Evolutionary conservation across 768 basidiomycete genomes (phyloP), one percentile per base, ranked within the genome.

Genomic region (Boletus tomentosulus): DNA sequence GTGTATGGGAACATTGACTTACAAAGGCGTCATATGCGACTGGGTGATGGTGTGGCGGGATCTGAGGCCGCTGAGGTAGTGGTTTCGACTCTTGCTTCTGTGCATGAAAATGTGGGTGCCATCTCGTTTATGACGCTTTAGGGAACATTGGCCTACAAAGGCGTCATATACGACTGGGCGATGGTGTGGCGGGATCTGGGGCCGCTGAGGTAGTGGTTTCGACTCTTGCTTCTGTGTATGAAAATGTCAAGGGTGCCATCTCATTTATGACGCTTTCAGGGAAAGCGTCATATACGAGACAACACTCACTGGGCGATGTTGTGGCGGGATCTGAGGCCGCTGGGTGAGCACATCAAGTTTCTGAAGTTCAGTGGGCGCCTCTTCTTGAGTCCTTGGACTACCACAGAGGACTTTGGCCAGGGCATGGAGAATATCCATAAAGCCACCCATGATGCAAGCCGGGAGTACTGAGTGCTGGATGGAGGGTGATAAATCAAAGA

Each of bases 391-490:
- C 16, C 54, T 46, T 13, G 66, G 54, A 35, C 58, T 44, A 57
- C 68, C 62, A 28, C 70, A 71, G 38, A 70, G 31, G 16, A 48
- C 39, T 3, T 46, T 61, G 9, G 52, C 65, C 19, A 70, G 42
- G 33, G 61, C 51, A 31, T 58, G 65, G 15, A 70, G 47, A 37
- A 70, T 41, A 34, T 71, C 65, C 58, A 65, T 53, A 1, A 70
- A 55, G 3, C 65, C 54, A 44, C 48, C 57, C 66, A 64, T 68
- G 43, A n/a, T 35, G 39, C 11, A 57, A 37, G 28, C 15, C 19
- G 22, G 22, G 47, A 7, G 44, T 22, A 6, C 15, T 16, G 47
- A 7, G 44, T 22, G 11, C 15, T 16, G 38, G 19, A 19, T 19
- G 19, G 4, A 22, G 6, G 13, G 31, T 33, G 31, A 33, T 33